A percentile compares a stretch with the other conserved stretches of the same genome.
phyloP scores from a whole-genome alignment of 2,329 filamentous ascomycete genomes.

The Alternaria incomplexa region DNA sequence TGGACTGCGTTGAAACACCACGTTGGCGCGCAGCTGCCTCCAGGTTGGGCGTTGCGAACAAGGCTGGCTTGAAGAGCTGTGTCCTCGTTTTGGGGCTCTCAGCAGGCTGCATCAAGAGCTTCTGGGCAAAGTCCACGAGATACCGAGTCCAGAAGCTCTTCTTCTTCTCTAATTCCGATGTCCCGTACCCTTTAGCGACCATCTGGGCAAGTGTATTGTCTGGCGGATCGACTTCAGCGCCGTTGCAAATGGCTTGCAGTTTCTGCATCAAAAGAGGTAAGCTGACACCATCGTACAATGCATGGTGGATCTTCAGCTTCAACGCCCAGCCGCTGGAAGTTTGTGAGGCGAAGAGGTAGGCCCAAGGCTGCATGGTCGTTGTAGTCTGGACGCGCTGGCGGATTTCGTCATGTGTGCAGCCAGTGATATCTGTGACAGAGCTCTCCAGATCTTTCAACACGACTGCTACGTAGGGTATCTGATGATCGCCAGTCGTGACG shows the following conservation, averaged over 20 bases:
- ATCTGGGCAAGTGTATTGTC: conserved; percentile 50
- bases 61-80: conserved; percentile 58
- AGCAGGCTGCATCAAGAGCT: conserved; percentile 24
- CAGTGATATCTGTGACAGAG: conserved; percentile 39
- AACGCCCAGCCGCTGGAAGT: conserved; percentile 43
- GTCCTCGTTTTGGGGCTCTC: conserved; percentile 37
- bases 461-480: conserved; percentile 68
- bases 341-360: conserved; percentile 45
- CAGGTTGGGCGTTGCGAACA: conserved; percentile 53
- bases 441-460: conserved; percentile 55
- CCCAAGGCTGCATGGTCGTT: conserved; percentile 37
- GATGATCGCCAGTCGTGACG: conserved; percentile 55
- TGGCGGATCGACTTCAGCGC: conserved; percentile 12
- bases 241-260: conserved; percentile 55
- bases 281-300: conserved; percentile 86
- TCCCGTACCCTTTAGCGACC: conserved; percentile 34
- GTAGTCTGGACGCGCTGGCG: neutral
- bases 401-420: conserved; percentile 15
- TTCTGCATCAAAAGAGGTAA: conserved; percentile 67
- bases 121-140: conserved; percentile 34
- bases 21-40: conserved; percentile 51
- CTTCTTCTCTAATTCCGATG: conserved; percentile 25
- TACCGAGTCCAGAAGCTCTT: conserved; percentile 60
- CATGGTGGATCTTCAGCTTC: conserved; percentile 74
- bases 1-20: conserved; percentile 72